Base-by-base conservation (phyloP, 495 filamentous ascomycete species). In the Penicillium paxilli region DNA sequence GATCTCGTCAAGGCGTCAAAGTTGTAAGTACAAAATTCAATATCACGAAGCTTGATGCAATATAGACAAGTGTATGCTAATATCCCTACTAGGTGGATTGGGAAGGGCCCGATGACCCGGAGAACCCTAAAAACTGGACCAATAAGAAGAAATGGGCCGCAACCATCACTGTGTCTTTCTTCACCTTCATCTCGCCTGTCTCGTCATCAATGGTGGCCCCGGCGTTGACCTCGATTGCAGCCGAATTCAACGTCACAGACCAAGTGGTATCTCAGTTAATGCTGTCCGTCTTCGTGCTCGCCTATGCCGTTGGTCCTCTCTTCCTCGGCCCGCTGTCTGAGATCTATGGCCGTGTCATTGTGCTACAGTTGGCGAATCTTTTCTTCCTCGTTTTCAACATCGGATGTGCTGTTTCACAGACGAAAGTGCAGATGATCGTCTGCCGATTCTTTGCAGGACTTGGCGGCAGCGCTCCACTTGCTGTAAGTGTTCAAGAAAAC, bases 131-230 rank as follows among this genome's bases (percentile, higher is more conserved):
- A 51, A 83, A 87, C 52, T 87, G 84, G 85, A 52, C 75, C 0
- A 66, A 57, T 4, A 63, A 54, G 14, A 73, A 76, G 46, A 88
- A 88, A 69, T 91, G 88, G 88, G 70, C 76, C 0, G 81, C 82
- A 2, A 84, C 82, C 0, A 55, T 79, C 23, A 73, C 79, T 17
- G 77, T 81, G 20, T 84, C 84, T 0, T 72, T 73, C 16, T 87
- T 85, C 65, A 90, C 86, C 0, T 83, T 92, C 54, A 87, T 93
- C 49, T 89, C 88, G 0, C 87, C 89, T 0, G 77, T 87, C 10
- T 83, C 83, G 1, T 86, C 82, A 4, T 84, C 84, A 10, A 90
- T 93, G 80, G 80, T 92, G 5, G 85, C 89, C 0, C 90, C 90
- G 0, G 84, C 84, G 0, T 63, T 91, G 7, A 54, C 62, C 6